These are phyloP conservation scores for Gaultheria prostrata DNA, from an alignment of 148 eudicot genomes.

Conservation along the genomic window DNA sequence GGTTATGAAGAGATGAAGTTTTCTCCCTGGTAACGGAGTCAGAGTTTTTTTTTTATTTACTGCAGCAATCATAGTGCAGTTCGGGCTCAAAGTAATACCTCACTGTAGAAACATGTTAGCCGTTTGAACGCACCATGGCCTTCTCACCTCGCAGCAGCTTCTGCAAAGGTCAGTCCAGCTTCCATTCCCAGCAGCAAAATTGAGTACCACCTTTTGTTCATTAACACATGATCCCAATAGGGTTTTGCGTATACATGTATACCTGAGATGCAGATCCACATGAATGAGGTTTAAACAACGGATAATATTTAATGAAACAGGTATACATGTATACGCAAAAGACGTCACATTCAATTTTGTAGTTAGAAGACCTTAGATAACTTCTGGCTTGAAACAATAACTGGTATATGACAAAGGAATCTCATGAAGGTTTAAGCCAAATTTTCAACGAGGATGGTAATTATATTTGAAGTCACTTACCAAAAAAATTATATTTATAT, in stretches of 20 bases:
- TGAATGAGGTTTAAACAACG: not conserved
- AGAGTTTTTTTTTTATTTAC: not conserved
- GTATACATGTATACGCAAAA: too few relatives aligned
- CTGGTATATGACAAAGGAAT: not conserved
- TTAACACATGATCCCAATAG: not conserved
- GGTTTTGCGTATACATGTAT: not conserved
- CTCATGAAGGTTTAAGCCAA: not conserved
- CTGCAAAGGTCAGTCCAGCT: not conserved
- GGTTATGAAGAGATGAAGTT: not conserved
- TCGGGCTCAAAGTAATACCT: too few relatives aligned
- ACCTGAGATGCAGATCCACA: not conserved
- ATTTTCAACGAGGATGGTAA: not conserved
- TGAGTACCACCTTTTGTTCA: not conserved
- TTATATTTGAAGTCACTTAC: too few relatives aligned
- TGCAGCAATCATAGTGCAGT: too few relatives aligned
- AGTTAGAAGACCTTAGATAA: not conserved
- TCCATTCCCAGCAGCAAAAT: not conserved
- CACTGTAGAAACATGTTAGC: not conserved
- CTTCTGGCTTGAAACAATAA: not conserved
- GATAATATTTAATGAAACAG: not conserved
- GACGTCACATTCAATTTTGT: too few relatives aligned
- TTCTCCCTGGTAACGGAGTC: not conserved
- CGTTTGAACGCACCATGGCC: not conserved
- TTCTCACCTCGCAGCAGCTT: not conserved
- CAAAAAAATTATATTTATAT: too few relatives aligned